These are phyloP conservation scores for Fomitopsis pinicola DNA, from an alignment of 1,284 basidiomycete genomes.

Conservation along the genomic window DNA sequence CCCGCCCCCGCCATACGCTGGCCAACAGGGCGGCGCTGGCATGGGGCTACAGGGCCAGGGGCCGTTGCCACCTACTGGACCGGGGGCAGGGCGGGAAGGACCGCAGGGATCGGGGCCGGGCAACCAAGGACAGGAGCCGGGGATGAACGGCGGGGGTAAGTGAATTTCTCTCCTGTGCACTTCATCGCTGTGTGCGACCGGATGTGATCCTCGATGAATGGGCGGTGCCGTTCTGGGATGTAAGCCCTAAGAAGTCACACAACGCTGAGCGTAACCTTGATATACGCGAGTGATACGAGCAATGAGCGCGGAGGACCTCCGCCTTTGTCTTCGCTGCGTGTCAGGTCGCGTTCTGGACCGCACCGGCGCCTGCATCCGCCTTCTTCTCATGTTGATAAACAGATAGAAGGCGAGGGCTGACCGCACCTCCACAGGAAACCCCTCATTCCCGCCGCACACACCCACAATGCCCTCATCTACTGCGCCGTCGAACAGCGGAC, in stretches of 20 bases:
- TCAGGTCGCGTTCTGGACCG: not conserved
- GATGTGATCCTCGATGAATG: no score
- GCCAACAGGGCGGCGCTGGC: not conserved
- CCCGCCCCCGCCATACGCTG: constrained; percentile 12
- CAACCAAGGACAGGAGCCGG: constrained; percentile 8
- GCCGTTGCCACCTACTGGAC: not conserved
- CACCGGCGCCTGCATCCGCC: not conserved
- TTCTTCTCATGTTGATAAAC: no score
- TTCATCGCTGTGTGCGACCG: not conserved
- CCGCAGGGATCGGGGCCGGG: constrained; percentile 17
- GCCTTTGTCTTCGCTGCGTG: not conserved
- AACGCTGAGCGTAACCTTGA: not conserved
- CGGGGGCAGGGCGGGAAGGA: constrained; percentile 11
- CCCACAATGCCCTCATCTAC: constrained; percentile 10
- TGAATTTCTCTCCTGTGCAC: not conserved
- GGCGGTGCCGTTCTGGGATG: no score
- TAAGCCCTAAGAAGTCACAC: not conserved
- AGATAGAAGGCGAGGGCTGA: no score
- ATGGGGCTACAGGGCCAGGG: constrained; percentile 3
- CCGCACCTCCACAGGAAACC: not conserved
- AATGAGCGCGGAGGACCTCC: not conserved
- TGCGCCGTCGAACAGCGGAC: not conserved
- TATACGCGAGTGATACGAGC: not conserved
- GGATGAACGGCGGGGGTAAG: constrained; percentile 6
- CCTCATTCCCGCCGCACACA: constrained; percentile 6